phyloP scores from a whole-genome alignment of 257 asterid species.

The Paraleonurus japonicus region DNA sequence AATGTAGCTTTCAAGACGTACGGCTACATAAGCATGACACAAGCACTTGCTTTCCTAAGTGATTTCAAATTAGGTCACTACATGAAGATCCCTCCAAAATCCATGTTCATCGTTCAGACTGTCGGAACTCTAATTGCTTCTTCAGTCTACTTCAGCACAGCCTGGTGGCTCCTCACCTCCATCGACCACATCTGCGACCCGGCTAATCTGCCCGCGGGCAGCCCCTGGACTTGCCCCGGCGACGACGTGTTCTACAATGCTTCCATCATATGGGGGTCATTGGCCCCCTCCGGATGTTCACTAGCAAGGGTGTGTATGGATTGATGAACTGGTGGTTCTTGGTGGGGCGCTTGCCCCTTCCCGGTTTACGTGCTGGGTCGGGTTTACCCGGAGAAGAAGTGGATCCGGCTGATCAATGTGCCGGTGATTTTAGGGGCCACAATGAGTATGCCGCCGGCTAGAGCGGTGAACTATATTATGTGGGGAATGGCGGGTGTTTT shows the following conservation, averaged over 20 bases:
- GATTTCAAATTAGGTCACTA: slow-evolving; percentile 82
- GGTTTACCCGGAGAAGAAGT: slow-evolving; percentile 58
- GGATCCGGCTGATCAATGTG: slow-evolving; percentile 58
- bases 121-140: slow-evolving; percentile 62
- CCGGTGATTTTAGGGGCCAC: slow-evolving; percentile 59
- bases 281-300: slow-evolving; percentile 68
- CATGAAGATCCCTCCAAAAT: slow-evolving; percentile 87
- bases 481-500: slow-evolving; percentile 54
- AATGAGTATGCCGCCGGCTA: slow-evolving; percentile 61
- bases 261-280: slow-evolving; percentile 84
- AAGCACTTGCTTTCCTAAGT: slow-evolving; percentile 51
- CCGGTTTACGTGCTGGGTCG: slow-evolving; percentile 42
- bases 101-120: slow-evolving; percentile 77
- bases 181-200: slow-evolving; percentile 52
- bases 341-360: slow-evolving; percentile 55
- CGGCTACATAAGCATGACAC: slow-evolving; percentile 79
- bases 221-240: slow-evolving; percentile 85
- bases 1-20: slow-evolving; percentile 80
- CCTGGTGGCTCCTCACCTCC: slow-evolving; percentile 64
- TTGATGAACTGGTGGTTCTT: slow-evolving; percentile 65
- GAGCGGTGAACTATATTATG: slow-evolving; percentile 65
- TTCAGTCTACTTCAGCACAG: slow-evolving; percentile 45
- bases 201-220: slow-evolving; percentile 42
- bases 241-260: slow-evolving; percentile 70
- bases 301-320: slow-evolving; percentile 52